Base-by-base conservation (phyloP, 345 rosid species). In the Erodium maritimum region DNA sequence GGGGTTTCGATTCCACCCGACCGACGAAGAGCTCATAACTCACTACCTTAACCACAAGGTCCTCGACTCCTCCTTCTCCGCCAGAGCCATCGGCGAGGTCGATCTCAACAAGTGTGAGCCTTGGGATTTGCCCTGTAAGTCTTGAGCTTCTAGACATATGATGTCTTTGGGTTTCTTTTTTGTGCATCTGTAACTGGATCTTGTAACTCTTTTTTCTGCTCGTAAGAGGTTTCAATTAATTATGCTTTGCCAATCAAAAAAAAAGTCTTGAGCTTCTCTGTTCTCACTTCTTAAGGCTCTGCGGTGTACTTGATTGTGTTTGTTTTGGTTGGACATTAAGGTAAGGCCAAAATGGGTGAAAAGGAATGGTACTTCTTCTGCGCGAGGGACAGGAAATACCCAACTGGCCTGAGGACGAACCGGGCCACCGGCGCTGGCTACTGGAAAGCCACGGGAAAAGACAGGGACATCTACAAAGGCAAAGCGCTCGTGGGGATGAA, bases 401-500 rank as follows among this genome's bases (percentile, higher is more conserved):
- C 95, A 25, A 87, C 90, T 54, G 95, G 88, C 45, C 67, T 80
- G 66, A 66, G 88, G 56, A 82, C 88, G 18, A 82, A 82, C 69
- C 76, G 88, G 56, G 88, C 85, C 1, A 82, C 88, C 0, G 64
- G 50, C 2, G 72, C 80, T 1, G 80, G 86, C 11, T 83, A 83
- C 7, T 83, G 88, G 89, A 83, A 83, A 61, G 89, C 89, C 3
- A 83, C 89, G n/a, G 89, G 85, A 4, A 82, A 78, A 68, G 88
- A 82, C 46, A 82, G 62, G 61, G 88, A 80, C 69, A 82, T 82
- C 34, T 72, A 61, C 65, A 74, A 65, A 18, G 78, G 50, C 0
- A 78, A 72, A 57, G 20, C 80, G 37, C 86, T 88, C 33, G 90
- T 88, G 54, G 96, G 96, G n/a, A 85, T 88, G 96, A 88, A 88